Percentiles rank a stretch among this genome's conserved stretches.
Evolutionary conservation across 2,329 filamentous ascomycete genomes (phyloP).

Genomic region (Diaporthe citrichinensis): DNA sequence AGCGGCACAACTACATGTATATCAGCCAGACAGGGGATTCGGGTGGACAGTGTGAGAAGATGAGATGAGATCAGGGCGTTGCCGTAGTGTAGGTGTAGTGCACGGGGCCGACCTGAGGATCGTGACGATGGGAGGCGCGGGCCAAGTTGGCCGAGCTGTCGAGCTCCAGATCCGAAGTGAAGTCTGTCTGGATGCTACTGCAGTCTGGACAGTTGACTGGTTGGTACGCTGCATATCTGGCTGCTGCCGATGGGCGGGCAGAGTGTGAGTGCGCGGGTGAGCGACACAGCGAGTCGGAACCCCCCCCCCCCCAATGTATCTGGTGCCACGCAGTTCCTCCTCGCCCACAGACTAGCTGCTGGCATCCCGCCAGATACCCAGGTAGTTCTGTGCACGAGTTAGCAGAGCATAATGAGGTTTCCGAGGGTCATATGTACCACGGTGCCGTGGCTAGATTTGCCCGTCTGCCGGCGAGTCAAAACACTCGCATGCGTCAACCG

Average conservation of each 20-base stretch:
- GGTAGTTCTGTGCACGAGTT: constrained; percentile 19
- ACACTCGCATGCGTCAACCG: constrained; percentile 12
- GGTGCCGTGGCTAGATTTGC: background rate
- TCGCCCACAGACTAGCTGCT: constrained; percentile 17
- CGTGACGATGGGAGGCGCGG: constrained; percentile 5
- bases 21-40: constrained; percentile 1
- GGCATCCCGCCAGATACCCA: constrained; percentile 1
- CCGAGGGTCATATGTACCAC: constrained; percentile 20
- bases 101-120: background rate
- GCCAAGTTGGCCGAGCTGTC: constrained; percentile 24
- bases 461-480: constrained; percentile 31
- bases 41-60: constrained; percentile 22
- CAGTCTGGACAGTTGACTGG: constrained; percentile 4
- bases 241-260: constrained; percentile 3
- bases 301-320: background rate
- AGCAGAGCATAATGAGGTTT: constrained; percentile 20
- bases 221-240: constrained; percentile 8
- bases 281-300: constrained; percentile 29
- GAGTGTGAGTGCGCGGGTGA: background rate
- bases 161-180: constrained; percentile 28
- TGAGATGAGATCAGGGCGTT: constrained; percentile 22
- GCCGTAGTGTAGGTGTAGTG: constrained; percentile 3
- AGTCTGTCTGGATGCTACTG: constrained; percentile 11
- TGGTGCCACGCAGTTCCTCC: constrained; percentile 8
- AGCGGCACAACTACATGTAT: background rate